Evolutionary conservation across 2,329 filamentous ascomycete genomes (phyloP).

Genomic region (Beauveria asiatica): DNA sequence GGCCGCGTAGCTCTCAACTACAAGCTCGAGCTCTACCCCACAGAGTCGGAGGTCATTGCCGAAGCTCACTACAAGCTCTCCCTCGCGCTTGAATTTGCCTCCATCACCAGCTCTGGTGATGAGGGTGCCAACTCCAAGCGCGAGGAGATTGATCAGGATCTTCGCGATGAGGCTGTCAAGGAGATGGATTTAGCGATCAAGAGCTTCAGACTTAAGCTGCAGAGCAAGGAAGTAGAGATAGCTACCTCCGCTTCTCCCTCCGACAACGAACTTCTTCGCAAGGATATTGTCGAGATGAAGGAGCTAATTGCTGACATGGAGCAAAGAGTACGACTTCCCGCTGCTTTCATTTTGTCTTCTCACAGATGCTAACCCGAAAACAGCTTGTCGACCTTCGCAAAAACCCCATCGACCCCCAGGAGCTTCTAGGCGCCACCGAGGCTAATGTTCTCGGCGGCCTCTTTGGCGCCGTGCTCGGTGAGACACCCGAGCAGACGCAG

Average conservation of each 20-base stretch:
- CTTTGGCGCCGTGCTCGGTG: conserved; percentile 54
- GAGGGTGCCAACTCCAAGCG: conserved; percentile 38
- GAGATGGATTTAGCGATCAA: conserved; percentile 68
- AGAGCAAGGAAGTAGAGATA: conserved; percentile 60
- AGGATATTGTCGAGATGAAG: conserved; percentile 63
- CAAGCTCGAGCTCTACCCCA: conserved; percentile 69
- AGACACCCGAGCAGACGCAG: conserved; percentile 50
- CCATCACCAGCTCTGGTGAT: conserved; percentile 55
- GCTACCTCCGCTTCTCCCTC: conserved; percentile 54
- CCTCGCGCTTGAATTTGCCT: conserved; percentile 87
- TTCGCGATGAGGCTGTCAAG: conserved; percentile 61
- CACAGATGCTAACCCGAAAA: conserved; percentile 8
- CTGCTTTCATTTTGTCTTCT: background rate
- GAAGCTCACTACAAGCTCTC: conserved; percentile 97
- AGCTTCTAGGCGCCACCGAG: conserved; percentile 28
- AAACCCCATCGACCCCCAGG: conserved; percentile 40
- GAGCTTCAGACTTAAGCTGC: conserved; percentile 62
- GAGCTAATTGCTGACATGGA: conserved; percentile 75
- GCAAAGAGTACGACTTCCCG: conserved; percentile 47
- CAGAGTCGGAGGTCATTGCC: conserved; percentile 77
- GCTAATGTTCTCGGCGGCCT: conserved; percentile 46
- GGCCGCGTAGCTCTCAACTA: conserved; percentile 68
- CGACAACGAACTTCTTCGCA: conserved; percentile 55
- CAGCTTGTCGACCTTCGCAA: conserved; percentile 60
- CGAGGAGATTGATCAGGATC: conserved; percentile 53